phyloP scores from a whole-genome alignment of 2,329 filamentous ascomycete species.

The Penicillium digitatum region DNA sequence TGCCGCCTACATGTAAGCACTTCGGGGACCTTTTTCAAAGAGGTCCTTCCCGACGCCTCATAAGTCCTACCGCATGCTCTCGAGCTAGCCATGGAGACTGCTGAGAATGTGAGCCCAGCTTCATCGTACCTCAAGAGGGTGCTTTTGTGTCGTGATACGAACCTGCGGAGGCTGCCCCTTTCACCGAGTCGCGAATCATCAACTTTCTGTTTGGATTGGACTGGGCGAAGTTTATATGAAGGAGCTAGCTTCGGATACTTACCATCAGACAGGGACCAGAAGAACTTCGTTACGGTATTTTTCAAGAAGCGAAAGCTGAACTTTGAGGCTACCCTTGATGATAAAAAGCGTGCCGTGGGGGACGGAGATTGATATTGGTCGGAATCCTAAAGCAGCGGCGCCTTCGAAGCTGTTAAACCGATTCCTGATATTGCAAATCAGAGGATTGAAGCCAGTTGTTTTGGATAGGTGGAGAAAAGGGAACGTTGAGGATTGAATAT shows the following conservation, averaged over 20 bases:
- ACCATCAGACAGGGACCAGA: conserved; percentile 53
- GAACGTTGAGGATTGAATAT: neutral
- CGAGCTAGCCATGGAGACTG: conserved; percentile 63
- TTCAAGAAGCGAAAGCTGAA: conserved; percentile 62
- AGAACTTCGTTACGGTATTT: conserved; percentile 66
- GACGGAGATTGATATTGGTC: conserved; percentile 51
- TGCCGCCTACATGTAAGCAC: conserved; percentile 43
- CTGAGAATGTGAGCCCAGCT: conserved; percentile 61
- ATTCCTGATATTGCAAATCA: neutral
- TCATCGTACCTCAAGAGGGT: conserved; percentile 66
- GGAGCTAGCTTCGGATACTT: neutral
- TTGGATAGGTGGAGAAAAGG: neutral
- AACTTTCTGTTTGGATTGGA: conserved; percentile 37
- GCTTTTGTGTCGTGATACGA: conserved; percentile 58
- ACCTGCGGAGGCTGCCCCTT: conserved; percentile 64
- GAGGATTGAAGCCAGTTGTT: no score
- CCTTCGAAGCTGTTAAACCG: conserved; percentile 24
- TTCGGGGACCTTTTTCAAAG: conserved; percentile 59
- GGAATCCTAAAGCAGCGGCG: conserved; percentile 19
- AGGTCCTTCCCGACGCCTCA: conserved; percentile 56
- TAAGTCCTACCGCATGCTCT: conserved; percentile 63
- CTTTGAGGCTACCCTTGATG: conserved; percentile 59
- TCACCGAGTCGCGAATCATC: conserved; percentile 56
- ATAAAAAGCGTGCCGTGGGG: conserved; percentile 67
- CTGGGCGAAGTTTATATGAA: conserved; percentile 17